phyloP scores from a whole-genome alignment of 2,329 filamentous ascomycete species.

The Verticillium isaacii region DNA sequence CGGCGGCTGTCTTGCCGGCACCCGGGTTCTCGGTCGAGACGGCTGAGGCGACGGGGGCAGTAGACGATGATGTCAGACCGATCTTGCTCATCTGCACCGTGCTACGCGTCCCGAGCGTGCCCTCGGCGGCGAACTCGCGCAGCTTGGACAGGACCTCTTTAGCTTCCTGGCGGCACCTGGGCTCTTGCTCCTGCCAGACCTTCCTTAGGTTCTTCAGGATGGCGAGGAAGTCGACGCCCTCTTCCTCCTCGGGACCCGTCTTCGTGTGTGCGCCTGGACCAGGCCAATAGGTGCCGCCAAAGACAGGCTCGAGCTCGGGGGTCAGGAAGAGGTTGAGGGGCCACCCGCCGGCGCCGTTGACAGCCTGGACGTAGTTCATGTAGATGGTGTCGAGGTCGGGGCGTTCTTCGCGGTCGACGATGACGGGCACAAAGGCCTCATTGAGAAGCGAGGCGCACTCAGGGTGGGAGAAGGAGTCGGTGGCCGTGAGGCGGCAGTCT shows the following conservation, averaged over 20 bases:
- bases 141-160: constrained; percentile 77
- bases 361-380: constrained; percentile 97
- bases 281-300: constrained; percentile 95
- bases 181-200: constrained; percentile 78
- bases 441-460: constrained; percentile 81
- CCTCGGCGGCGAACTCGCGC: constrained; percentile 83
- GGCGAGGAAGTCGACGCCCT: constrained; percentile 73
- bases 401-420: constrained; percentile 89
- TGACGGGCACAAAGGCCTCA: constrained; percentile 81
- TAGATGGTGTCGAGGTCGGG: constrained; percentile 94
- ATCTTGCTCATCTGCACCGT: constrained; percentile 17
- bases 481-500: constrained; percentile 88
- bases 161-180: constrained; percentile 77
- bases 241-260: constrained; percentile 40
- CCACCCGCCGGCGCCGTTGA: constrained; percentile 87
- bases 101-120: constrained; percentile 54
- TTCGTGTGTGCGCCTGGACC: constrained; percentile 60
- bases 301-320: constrained; percentile 86
- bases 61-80: constrained; percentile 6
- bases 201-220: constrained; percentile 74
- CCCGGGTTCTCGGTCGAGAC: constrained; percentile 17
- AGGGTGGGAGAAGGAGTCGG: constrained; percentile 82
- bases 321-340: constrained; percentile 96
- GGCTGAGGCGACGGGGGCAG: constrained; percentile 8
- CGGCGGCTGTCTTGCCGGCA: neutral